phyloP scores from a whole-genome alignment of 73 alveolate species.

The Paramecium pentaurelia region DNA sequence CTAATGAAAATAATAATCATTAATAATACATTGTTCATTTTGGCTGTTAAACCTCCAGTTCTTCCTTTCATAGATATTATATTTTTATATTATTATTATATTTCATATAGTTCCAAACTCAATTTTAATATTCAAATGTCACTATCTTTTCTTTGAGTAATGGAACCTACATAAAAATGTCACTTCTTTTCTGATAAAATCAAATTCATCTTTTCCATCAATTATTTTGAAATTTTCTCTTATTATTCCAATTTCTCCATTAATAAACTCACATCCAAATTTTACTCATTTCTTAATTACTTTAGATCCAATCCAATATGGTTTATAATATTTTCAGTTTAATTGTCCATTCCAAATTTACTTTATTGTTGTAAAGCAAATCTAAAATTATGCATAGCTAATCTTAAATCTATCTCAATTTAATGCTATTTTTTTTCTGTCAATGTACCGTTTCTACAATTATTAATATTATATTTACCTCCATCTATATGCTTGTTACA shows the following conservation, averaged over 20 bases:
- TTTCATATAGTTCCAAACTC: background rate
- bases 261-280: background rate
- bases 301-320: background rate
- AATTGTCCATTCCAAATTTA: background rate
- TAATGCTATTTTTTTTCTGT: background rate
- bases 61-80: constrained; percentile 8
- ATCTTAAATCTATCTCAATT: background rate
- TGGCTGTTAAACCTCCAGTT: constrained; percentile 29
- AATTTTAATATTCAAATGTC: background rate
- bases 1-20: background rate
- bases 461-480: background rate
- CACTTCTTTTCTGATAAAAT: background rate
- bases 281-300: background rate
- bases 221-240: background rate
- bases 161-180: background rate
- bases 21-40: background rate
- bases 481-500: background rate
- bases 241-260: background rate
- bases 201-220: background rate
- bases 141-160: background rate
- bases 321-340: background rate
- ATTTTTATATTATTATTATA: background rate
- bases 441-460: background rate
- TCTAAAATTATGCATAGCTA: background rate
- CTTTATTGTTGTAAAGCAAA: background rate